A percentile compares a stretch with the other conserved stretches of the same genome.
These are phyloP conservation scores for Cladophialophora exuberans DNA, from an alignment of 2,329 filamentous ascomycete genomes.

Conservation along the genomic window DNA sequence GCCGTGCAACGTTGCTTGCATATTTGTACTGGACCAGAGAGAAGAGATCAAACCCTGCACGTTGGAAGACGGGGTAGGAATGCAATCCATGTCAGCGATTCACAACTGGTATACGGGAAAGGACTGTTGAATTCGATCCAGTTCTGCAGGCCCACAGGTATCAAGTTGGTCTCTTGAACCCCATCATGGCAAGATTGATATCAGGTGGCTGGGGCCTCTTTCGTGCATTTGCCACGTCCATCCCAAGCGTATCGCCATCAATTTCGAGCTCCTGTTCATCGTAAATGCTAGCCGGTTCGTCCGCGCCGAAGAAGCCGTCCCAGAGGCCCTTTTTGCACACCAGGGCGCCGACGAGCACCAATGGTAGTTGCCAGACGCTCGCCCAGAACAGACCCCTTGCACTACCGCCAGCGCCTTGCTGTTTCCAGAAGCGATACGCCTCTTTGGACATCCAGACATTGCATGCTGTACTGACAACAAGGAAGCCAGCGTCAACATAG, in stretches of 20 bases:
- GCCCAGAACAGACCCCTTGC: conserved; percentile 93
- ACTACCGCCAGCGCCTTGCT: conserved; percentile 75
- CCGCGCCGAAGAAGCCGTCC: conserved; percentile 75
- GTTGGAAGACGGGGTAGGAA: no score
- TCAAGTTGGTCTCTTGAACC: conserved; percentile 31
- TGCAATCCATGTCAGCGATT: no score
- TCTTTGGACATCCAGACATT: conserved; percentile 85
- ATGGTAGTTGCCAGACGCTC: conserved; percentile 93
- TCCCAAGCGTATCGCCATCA: conserved; percentile 25
- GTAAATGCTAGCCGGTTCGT: conserved; percentile 54
- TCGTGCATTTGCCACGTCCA: conserved; percentile 17
- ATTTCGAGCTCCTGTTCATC: conserved; percentile 57
- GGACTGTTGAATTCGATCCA: neutral
- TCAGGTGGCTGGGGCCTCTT: conserved; percentile 12
- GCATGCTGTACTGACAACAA: conserved; percentile 76
- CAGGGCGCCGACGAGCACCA: conserved; percentile 85
- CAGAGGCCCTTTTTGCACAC: conserved; percentile 92
- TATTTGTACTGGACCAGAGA: no score
- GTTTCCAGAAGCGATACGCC: conserved; percentile 78
- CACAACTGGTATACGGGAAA: no score
- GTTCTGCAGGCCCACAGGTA: neutral
- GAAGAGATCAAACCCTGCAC: no score
- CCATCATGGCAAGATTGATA: conserved; percentile 30
- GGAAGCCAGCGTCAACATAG: conserved; percentile 84
- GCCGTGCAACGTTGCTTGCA: no score